A percentile compares a stretch with the other conserved stretches of the same genome.
Conservation (phyloP, 2,329 filamentous ascomycete genomes). For the Pyricularia pennisetigena region DNA sequence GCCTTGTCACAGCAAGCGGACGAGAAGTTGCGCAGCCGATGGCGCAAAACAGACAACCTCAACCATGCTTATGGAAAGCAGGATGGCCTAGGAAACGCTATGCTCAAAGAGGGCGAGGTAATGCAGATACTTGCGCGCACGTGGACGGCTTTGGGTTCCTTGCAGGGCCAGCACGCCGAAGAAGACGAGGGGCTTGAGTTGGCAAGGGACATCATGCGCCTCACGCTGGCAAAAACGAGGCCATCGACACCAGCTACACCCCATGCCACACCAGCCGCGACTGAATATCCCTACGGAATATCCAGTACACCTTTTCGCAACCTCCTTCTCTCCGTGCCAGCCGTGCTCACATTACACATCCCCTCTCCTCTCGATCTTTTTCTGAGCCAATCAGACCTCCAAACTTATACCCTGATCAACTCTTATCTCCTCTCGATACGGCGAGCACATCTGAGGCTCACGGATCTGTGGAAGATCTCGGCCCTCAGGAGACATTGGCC, state of each 20-base stretch:
- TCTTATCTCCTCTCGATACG: constrained; percentile 80
- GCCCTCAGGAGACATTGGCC: constrained; percentile 69
- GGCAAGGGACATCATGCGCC: constrained; percentile 64
- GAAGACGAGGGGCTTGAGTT: constrained; percentile 79
- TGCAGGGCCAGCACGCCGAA: constrained; percentile 59
- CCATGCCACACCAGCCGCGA: constrained; percentile 18
- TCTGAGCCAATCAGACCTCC: constrained; percentile 64
- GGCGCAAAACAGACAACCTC: constrained; percentile 52
- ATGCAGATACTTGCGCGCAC: constrained; percentile 65
- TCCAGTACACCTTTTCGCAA: constrained; percentile 60
- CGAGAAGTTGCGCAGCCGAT: constrained; percentile 63
- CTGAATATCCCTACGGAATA: constrained; percentile 21
- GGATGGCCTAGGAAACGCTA: constrained; percentile 50
- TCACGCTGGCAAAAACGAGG: constrained; percentile 49
- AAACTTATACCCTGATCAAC: constrained; percentile 76
- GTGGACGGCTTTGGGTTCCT: constrained; percentile 69
- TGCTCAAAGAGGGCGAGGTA: constrained; percentile 82
- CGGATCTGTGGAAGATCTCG: constrained; percentile 78
- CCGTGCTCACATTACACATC: constrained; percentile 60
- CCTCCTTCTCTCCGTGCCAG: constrained; percentile 70
- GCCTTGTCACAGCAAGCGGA: constrained; percentile 80
- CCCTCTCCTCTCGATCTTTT: constrained; percentile 80
- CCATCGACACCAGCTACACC: constrained; percentile 21
- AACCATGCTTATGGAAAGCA: constrained; percentile 47
- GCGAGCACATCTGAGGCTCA: constrained; percentile 74